phyloP scores from a whole-genome alignment of 2,329 filamentous ascomycete species.

The Colletotrichum phormii region DNA sequence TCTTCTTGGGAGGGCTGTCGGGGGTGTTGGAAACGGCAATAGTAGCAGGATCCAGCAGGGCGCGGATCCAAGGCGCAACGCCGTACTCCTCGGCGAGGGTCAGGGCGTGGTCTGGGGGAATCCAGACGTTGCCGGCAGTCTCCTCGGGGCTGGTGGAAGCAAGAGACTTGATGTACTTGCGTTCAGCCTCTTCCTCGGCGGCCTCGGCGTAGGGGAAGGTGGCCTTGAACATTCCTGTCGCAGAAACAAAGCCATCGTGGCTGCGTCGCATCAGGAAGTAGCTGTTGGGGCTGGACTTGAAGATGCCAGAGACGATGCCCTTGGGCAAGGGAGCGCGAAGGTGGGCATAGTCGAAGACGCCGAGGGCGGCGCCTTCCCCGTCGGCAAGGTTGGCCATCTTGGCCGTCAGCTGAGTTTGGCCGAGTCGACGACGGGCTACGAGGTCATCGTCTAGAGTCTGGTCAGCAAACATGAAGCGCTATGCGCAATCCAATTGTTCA shows the following conservation, averaged over 20 bases:
- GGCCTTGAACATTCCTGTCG: slow-evolving; percentile 93
- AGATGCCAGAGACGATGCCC: slow-evolving; percentile 92
- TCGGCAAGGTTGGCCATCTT: slow-evolving; percentile 83
- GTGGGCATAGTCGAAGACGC: slow-evolving; percentile 95
- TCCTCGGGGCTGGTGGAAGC: slow-evolving; percentile 87
- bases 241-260: slow-evolving; percentile 85
- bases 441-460: slow-evolving; percentile 74
- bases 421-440: slow-evolving; percentile 85
- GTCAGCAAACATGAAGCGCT: slow-evolving; percentile 19
- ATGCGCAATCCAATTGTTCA: slow-evolving; percentile 37
- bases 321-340: slow-evolving; percentile 92
- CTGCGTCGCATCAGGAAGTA: slow-evolving; percentile 98
- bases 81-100: slow-evolving; percentile 87
- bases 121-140: slow-evolving; percentile 97
- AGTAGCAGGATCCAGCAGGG: slow-evolving; percentile 89
- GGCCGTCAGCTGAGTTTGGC: slow-evolving; percentile 89
- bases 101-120: slow-evolving; percentile 84
- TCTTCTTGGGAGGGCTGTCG: slow-evolving; percentile 79
- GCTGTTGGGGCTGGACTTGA: slow-evolving; percentile 87
- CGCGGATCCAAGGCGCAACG: slow-evolving; percentile 87
- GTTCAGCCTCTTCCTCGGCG: slow-evolving; percentile 79
- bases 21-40: slow-evolving; percentile 71
- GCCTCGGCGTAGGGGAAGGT: slow-evolving; percentile 83
- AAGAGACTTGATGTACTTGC: slow-evolving; percentile 86
- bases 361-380: slow-evolving; percentile 78